A percentile compares a stretch with the other conserved stretches of the same genome.
phyloP scores from a whole-genome alignment of 495 filamentous ascomycete species.

The Hypoxylon perforatum region DNA sequence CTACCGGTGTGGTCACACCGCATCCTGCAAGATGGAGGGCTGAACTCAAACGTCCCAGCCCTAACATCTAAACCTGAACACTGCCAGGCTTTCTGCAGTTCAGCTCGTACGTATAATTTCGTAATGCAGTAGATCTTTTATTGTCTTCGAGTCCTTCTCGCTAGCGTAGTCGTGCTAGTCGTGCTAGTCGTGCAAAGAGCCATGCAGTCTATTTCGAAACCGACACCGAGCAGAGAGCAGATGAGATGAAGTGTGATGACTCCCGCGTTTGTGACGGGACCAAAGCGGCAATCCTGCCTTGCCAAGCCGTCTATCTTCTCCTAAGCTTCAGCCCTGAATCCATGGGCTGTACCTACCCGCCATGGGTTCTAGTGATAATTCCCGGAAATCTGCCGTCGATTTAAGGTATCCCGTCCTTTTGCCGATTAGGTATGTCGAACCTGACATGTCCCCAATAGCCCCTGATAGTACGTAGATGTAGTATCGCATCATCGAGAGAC shows the following conservation, averaged over 20 bases:
- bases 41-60: constrained; percentile 27
- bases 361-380: background rate
- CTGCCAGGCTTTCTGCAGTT: background rate
- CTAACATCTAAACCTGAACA: constrained; percentile 4
- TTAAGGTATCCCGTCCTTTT: constrained; percentile 6
- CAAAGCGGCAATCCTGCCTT: constrained; percentile 20
- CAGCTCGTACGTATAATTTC: constrained; percentile 10
- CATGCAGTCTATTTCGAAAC: constrained; percentile 21
- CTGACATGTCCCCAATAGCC: no score
- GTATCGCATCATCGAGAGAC: background rate
- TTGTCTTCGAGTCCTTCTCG: background rate
- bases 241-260: background rate
- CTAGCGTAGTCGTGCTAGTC: constrained; percentile 4
- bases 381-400: background rate
- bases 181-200: background rate
- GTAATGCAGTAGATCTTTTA: constrained; percentile 1
- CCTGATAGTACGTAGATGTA: constrained; percentile 1
- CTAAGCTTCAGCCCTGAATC: constrained; percentile 11
- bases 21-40: constrained; percentile 35
- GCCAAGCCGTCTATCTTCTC: background rate
- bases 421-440: constrained; percentile 9
- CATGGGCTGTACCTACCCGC: background rate
- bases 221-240: constrained; percentile 24
- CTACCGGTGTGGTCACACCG: constrained; percentile 33
- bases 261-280: constrained; percentile 4